These are phyloP conservation scores for Delitschia confertaspora DNA, from an alignment of 495 filamentous ascomycete species.

Conservation along the genomic window DNA sequence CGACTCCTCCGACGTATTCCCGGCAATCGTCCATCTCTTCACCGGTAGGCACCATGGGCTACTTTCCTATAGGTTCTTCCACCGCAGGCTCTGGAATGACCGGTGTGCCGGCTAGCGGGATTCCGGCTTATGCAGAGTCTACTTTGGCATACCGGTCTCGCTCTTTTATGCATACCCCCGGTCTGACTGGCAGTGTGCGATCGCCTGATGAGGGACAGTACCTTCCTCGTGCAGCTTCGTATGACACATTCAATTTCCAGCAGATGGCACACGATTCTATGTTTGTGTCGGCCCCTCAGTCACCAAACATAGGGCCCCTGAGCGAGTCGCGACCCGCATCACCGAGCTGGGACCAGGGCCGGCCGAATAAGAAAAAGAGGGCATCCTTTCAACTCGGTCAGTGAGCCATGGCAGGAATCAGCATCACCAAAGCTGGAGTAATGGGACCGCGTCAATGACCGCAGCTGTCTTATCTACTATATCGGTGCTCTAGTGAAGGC, in stretches of 20 bases:
- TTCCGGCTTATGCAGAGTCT: background rate
- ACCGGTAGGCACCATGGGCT: too few relatives aligned
- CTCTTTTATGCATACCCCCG: background rate
- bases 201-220: background rate
- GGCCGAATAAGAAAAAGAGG: slow-evolving; percentile 10
- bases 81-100: too few relatives aligned
- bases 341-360: slow-evolving; percentile 16
- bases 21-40: too few relatives aligned
- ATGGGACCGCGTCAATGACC: too few relatives aligned
- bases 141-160: background rate
- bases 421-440: too few relatives aligned
- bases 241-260: slow-evolving; percentile 14
- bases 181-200: slow-evolving; percentile 3
- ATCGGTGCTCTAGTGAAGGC: too few relatives aligned
- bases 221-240: slow-evolving; percentile 8
- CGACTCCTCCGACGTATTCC: background rate
- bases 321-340: slow-evolving; percentile 16
- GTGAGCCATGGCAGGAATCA: too few relatives aligned
- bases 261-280: background rate
- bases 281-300: slow-evolving; percentile 12
- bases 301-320: slow-evolving; percentile 10
- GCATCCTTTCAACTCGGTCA: too few relatives aligned
- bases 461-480: too few relatives aligned
- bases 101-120: too few relatives aligned
- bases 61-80: too few relatives aligned